Base-by-base conservation (phyloP, 208 protist species). In the Leishmania amazonensis region DNA sequence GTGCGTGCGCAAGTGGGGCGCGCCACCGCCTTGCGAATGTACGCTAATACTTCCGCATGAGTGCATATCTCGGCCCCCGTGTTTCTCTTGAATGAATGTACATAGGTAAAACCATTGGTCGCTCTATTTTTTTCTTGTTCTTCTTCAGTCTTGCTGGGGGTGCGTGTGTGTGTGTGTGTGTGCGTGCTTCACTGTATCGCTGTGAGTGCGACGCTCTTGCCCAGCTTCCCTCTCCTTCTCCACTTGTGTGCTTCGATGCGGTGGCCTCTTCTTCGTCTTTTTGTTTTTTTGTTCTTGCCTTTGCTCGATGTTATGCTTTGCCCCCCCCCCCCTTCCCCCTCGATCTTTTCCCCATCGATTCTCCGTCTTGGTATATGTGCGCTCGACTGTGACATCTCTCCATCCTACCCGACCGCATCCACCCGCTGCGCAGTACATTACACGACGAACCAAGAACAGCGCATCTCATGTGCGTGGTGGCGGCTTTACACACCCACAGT, bases 321-420 rank as follows among this genome's bases (percentile, higher is more conserved):
- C 80, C 40, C 70, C 58, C 58, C 80, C 40, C 70, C 58, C 58
- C 75, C 45, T 72, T 9, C 73, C 24, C 70, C 42, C 77, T 53
- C 51, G 8, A 31, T 60, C 60, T 38, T n/a, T 24, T 58, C 40
- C 78, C 54, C 67, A 49, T 71, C 70, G 15, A 45, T 45, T 60
- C 76, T 85, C 8, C 28, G 68, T 47, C 38, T n/a, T 49, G n/a
- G 53, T 76, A n/a, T 45, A 31, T n/a, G 47, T 45, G 49, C 11
- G 2, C 31, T 42, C 2, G 19, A 45, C 73, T 40, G n/a, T 15
- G 19, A 47, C 5, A 1, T 76, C 51, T 76, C 19, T 76, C 45
- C 70, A 17, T 51, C 45, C n/a, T 24, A 7, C 11, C 40, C 3
- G 21, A 47, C 70, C 70, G 7, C 11, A 0, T 35, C 45, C 24